Base-by-base conservation (phyloP, 768 basidiomycete species). In the Lentinula aciculospora region DNA sequence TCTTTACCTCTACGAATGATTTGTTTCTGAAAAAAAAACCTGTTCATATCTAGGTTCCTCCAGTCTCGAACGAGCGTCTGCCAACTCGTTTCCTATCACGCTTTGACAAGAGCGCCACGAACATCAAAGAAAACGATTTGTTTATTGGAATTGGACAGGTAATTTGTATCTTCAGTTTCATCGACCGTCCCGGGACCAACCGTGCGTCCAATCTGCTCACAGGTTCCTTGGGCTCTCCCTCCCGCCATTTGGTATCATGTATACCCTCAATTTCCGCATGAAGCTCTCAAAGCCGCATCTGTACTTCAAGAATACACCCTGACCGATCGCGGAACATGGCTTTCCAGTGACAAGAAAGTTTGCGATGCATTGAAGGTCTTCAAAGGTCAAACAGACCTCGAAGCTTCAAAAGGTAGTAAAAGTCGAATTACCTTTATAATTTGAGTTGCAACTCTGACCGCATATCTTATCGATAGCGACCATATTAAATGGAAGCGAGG, bases 191-290 rank as follows among this genome's bases (percentile, higher is more conserved):
- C 13, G 4, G 13, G 1, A 1, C 32, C 13, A 34, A 34, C 32
- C 1, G 9, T 34, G 13, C 32, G 1, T 9, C 32, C 3, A 34
- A 34, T 34, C 32, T 34, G 9, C 32, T 4, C 32, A 10, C 42
- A 83, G 80, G 74, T 82, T 4, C 82, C 83, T 2, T 84, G 81
- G 82, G 81, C 73, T 5, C 67, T 71, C 40, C 65, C 72, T 9
- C 79, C 80, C 61, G 80, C 81, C 3, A 76, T 71, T 25, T 84
- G 81, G 81, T 84, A 83, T 62, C 82, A 84, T 62, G 78, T 82
- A 63, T 83, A 81, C 65, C 74, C 80, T 2, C 73, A 71, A 0
- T 84, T 80, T 66, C 82, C 81, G 0, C 63, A 76, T 1, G 71
- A 81, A 65, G 79, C 81, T 0, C 67, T 83, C 12, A 61, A 66